Evolutionary conservation across 805 yeast genomes (phyloP), one percentile per base, ranked within the genome.

Genomic region (Candida schatavii): DNA sequence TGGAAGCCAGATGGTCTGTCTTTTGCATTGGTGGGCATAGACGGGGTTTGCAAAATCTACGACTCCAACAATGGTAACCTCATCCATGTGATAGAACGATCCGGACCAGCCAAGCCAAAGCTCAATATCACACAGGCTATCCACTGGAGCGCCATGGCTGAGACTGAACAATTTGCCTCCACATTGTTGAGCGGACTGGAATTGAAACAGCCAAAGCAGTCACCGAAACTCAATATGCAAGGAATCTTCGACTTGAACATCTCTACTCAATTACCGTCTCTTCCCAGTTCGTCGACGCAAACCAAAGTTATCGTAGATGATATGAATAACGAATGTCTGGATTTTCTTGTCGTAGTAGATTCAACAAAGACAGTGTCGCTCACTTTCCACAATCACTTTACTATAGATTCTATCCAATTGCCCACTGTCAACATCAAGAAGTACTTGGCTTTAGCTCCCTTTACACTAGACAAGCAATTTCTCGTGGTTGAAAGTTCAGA

Each of bases 61-160:
- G 74, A 72, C 45, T 66, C 76, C 4, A 68, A 70, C 42, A 70
- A 60, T 15, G 82, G 83, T 2, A 62, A 61, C n/a, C 53, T 66
- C 20, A 47, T 73, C 25, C 58, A 59, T 28, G 18, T 18, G 13
- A 22, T 31, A 5, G 52, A 22, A 55, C 60, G 58, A 55, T 37
- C 9, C 10, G 34, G 34, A 14, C 13, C 19, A 10, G 19, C 14
- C 10, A 11, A 29, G 17, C 36, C 36, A 3, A 36, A 26, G 32
- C 28, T 36, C n/a, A 29, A 23, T 22, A 36, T 38, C 21, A 33
- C 27, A 32, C 14, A 41, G 32, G 3, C 35, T 40, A 22, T 46
- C 50, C 13, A 48, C 48, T 23, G 46, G 58, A 3, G 46, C 48
- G 18, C 41, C 47, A 33, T 50, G 48, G 41, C 51, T 57, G 57